Conservation (phyloP, 176 grass and related monocot genomes). For the Cenchrus fungigraminus region DNA sequence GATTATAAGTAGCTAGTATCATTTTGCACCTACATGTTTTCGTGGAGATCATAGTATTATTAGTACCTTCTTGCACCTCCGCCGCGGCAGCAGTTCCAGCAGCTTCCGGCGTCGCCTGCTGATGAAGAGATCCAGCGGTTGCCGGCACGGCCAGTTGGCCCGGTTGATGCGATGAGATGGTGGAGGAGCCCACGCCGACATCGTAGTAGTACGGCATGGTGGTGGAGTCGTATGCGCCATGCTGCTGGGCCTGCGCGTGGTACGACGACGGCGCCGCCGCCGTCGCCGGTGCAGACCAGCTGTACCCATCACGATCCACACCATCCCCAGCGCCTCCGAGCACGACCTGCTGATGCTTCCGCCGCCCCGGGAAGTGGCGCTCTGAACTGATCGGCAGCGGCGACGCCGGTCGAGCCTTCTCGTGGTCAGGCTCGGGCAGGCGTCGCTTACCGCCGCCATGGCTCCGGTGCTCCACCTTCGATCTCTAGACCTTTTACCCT, state of each 20-base stretch:
- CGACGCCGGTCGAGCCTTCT: background rate
- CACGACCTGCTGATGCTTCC: background rate
- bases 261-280: background rate
- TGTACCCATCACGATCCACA: background rate
- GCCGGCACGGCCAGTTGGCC: background rate
- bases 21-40: background rate
- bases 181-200: constrained; percentile 34
- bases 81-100: background rate
- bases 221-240: constrained; percentile 28
- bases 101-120: background rate
- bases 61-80: constrained; percentile 52
- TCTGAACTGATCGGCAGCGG: background rate
- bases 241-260: constrained; percentile 32
- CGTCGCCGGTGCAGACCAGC: background rate
- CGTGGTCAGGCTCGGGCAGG: constrained; percentile 52
- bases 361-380: background rate
- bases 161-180: constrained; percentile 21
- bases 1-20: background rate
- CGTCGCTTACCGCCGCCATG: constrained; percentile 69
- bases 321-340: background rate
- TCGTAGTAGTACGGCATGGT: constrained; percentile 36
- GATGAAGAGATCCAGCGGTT: background rate
- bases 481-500: background rate
- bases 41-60: background rate
- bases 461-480: constrained; percentile 59